These are phyloP conservation scores for Neonectria coccinea DNA, from an alignment of 2,329 filamentous ascomycete genomes.

Conservation along the genomic window DNA sequence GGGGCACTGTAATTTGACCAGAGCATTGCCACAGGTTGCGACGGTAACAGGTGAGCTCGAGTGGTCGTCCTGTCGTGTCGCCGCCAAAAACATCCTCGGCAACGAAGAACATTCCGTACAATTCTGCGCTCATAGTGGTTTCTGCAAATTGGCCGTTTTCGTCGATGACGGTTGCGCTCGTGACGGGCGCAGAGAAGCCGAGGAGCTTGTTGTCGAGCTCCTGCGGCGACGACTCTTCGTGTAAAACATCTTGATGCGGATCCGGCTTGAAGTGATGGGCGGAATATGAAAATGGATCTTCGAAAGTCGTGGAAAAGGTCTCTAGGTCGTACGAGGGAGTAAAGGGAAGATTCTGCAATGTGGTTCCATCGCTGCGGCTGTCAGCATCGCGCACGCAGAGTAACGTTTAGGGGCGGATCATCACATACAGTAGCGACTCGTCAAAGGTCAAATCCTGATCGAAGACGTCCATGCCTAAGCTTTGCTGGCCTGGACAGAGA, in stretches of 20 bases:
- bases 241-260: conserved; percentile 57
- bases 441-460: conserved; percentile 67
- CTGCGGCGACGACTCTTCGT: conserved; percentile 63
- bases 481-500: conserved; percentile 50
- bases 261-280: conserved; percentile 60
- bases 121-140: conserved; percentile 76
- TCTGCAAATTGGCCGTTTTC: conserved; percentile 73
- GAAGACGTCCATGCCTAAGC: conserved; percentile 63
- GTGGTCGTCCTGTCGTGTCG: conserved; percentile 67
- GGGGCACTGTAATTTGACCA: conserved; percentile 84
- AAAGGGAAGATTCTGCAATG: conserved; percentile 60
- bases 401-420: background rate
- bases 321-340: conserved; percentile 72
- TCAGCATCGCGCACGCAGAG: conserved; percentile 34
- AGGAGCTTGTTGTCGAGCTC: conserved; percentile 77
- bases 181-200: conserved; percentile 75
- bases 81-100: conserved; percentile 82
- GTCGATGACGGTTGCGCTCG: conserved; percentile 73
- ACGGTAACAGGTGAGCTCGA: conserved; percentile 93
- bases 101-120: conserved; percentile 91
- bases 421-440: conserved; percentile 65
- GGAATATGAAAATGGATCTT: conserved; percentile 73
- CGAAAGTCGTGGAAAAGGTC: conserved; percentile 70
- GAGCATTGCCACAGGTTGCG: conserved; percentile 96
- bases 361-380: conserved; percentile 48